Evolutionary conservation across 495 filamentous ascomycete species (phyloP).

Genomic region (Melanomma pulvis-pyrius): DNA sequence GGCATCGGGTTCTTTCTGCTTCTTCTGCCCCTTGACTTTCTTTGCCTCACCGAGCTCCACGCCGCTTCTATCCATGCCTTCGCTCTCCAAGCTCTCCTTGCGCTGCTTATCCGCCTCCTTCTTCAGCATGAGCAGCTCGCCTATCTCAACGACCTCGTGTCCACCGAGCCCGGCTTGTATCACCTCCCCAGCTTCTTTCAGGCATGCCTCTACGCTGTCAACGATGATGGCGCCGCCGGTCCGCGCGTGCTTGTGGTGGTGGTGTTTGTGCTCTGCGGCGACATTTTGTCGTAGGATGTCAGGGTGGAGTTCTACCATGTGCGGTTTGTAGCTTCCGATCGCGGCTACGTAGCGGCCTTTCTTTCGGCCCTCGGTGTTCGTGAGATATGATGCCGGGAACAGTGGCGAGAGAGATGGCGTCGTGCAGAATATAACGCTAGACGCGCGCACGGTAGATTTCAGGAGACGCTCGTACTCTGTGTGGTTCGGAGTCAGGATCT

Average conservation of each 20-base stretch:
- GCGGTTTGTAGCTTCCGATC: conserved; percentile 79
- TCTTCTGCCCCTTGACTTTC: conserved; percentile 30
- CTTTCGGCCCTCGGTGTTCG: conserved; percentile 65
- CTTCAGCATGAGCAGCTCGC: conserved; percentile 79
- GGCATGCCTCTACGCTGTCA: conserved; percentile 75
- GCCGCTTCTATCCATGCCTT: conserved; percentile 30
- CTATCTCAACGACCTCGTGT: conserved; percentile 79
- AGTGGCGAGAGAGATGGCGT: conserved; percentile 64
- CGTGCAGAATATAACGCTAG: conserved; percentile 81
- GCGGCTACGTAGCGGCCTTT: conserved; percentile 79
- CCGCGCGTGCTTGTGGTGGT: conserved; percentile 71
- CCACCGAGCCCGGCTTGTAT: conserved; percentile 73
- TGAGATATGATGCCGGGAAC: conserved; percentile 67
- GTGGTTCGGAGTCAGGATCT: conserved; percentile 69
- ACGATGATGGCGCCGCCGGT: conserved; percentile 80
- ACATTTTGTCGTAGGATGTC: conserved; percentile 74
- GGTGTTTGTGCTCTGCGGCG: conserved; percentile 53
- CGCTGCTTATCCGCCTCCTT: conserved; percentile 40
- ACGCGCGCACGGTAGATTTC: conserved; percentile 65
- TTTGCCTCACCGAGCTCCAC: conserved; percentile 36
- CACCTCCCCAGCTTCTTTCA: conserved; percentile 88
- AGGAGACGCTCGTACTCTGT: conserved; percentile 69
- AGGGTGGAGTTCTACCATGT: conserved; percentile 84
- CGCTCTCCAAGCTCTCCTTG: conserved; percentile 31
- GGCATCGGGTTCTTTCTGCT: conserved; percentile 41